Base-by-base conservation (phyloP, 495 filamentous ascomycete species). In the Podospora tetraspora region DNA sequence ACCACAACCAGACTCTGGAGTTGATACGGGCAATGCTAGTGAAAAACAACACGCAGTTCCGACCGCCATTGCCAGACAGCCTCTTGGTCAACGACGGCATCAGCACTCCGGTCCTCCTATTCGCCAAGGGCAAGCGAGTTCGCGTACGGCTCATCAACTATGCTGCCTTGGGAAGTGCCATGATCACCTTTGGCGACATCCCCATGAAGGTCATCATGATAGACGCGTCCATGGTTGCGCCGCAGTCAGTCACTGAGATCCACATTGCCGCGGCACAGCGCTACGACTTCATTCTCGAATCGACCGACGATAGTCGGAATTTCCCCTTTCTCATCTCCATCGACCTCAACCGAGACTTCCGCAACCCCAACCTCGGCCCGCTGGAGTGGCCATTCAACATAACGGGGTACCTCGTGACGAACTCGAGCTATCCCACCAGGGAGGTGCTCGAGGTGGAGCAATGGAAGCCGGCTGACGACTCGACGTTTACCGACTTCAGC, bases 71-170 rank as follows among this genome's bases (percentile, higher is more conserved):
- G 3, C 90, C 90, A 0, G 75, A 91, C 62, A 78, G 78, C 24
- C 81, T 87, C 2, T 68, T 91, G 27, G 84, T 94, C 71, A 93
- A 94, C 71, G 92, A 91, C 29, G 82, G 84, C 0, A 8, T 52
- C 16, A 79, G 74, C 65, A 81, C 88, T 66, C 75, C 82, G 3
- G 84, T 80, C n/a, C 74, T 93, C 23, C 68, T 82, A 3, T 85
- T 94, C 1, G 71, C 87, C 65, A 82, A 91, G 3, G 85, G 86
- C 30, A 93, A 90, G 74, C 95, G 91, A 0, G 95, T 96, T 71
- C 81, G 92, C 34, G 75, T 96, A 63, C 88, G 89, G 4, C 79
- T 96, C 65, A 84, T 93, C 70, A 93, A 90, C 75, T 88, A 91
- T 58, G 85, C 84, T 0, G 89, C 89, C 3, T 85, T 92, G 64